Conservation (phyloP, 2,329 filamentous ascomycete species). For the Rhynchosporium secalis region DNA sequence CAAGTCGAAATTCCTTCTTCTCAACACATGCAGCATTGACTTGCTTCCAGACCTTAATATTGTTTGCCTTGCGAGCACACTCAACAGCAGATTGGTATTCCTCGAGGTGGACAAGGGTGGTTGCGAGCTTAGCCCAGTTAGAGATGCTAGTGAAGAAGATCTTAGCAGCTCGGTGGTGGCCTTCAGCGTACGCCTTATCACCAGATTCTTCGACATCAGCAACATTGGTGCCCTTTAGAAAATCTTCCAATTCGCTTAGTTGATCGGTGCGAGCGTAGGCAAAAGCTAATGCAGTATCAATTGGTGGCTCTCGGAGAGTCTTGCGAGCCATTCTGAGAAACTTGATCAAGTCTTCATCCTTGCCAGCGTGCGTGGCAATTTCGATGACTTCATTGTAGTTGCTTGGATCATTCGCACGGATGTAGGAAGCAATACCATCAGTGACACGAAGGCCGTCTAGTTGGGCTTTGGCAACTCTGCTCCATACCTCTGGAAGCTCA, state of each 20-base stretch:
- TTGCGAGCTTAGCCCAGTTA: conserved; percentile 99
- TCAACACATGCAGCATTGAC: conserved; percentile 93
- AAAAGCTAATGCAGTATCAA: conserved; percentile 93
- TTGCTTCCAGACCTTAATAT: conserved; percentile 98
- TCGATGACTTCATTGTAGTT: conserved; percentile 98
- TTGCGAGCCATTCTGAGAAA: conserved; percentile 97
- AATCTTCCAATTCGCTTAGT: conserved; percentile 91
- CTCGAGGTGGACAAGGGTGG: conserved; percentile 92
- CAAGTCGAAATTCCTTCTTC: conserved; percentile 98
- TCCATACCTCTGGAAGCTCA: conserved; percentile 94
- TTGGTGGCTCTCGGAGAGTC: conserved; percentile 87
- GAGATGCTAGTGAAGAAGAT: conserved; percentile 99
- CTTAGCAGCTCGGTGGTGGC: conserved; percentile 93
- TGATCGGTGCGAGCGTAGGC: conserved; percentile 90
- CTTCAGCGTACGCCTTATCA: conserved; percentile 96
- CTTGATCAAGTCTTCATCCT: conserved; percentile 97
- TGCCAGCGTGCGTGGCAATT: conserved; percentile 89
- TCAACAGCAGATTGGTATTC: conserved; percentile 98
- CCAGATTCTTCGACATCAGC: conserved; percentile 95
- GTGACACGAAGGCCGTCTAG: conserved; percentile 90
- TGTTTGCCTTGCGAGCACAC: conserved; percentile 97
- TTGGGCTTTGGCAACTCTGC: conserved; percentile 96
- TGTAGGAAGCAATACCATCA: conserved; percentile 95
- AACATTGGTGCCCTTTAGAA: conserved; percentile 88
- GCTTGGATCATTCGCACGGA: conserved; percentile 86